These are phyloP conservation scores for Podospora pseudocomata DNA, from an alignment of 495 filamentous ascomycete species.

Conservation along the genomic window DNA sequence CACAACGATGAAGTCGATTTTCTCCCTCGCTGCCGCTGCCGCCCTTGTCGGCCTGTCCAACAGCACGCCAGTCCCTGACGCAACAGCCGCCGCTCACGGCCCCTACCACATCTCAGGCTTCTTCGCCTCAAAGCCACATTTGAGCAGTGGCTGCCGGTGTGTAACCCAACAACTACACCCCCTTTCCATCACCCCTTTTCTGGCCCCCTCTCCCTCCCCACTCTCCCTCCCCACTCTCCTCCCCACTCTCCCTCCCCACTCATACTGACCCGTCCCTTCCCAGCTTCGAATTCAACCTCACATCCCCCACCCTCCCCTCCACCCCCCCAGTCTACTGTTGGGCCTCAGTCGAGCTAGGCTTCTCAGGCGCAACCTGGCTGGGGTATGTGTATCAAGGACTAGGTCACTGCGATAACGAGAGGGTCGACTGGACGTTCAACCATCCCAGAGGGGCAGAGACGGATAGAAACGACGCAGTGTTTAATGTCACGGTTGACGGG, in stretches of 20 bases:
- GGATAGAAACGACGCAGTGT: neutral
- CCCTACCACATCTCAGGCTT: conserved; percentile 14
- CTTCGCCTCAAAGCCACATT: conserved; percentile 13
- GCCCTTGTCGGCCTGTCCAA: conserved; percentile 7
- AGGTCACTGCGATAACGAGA: conserved; percentile 9
- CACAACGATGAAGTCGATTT: conserved; percentile 9
- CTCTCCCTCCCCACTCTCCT: neutral
- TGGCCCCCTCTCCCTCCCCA: neutral
- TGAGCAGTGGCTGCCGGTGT: conserved; percentile 9
- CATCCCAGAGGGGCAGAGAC: conserved; percentile 4
- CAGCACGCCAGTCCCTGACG: conserved; percentile 1
- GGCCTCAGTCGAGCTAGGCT: conserved; percentile 13
- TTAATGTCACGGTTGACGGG: conserved; percentile 15
- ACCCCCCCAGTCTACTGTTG: neutral
- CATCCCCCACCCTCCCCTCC: neutral
- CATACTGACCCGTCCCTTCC: neutral
- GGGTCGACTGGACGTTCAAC: conserved; percentile 15
- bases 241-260: neutral
- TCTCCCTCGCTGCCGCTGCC: conserved; percentile 2
- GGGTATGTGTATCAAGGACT: neutral
- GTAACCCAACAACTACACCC: neutral
- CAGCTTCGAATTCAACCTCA: conserved; percentile 11
- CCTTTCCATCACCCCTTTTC: neutral
- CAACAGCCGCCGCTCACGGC: neutral
- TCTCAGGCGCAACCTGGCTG: conserved; percentile 16